phyloP scores from a whole-genome alignment of 345 rosid species.

The Hibiscus mutabilis region DNA sequence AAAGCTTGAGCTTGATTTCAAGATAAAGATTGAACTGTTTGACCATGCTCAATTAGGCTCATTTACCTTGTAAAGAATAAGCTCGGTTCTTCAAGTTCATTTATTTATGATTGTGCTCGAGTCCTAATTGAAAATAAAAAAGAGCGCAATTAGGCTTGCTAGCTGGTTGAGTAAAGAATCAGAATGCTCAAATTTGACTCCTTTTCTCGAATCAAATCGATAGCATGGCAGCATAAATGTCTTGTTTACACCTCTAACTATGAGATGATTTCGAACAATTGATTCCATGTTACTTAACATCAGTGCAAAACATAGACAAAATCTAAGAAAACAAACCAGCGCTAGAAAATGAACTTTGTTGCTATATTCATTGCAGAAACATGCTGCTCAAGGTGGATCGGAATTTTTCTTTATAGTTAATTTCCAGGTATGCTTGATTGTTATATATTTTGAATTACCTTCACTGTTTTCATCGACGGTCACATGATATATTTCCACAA shows the following conservation, averaged over 20 bases:
- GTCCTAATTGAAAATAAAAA: background rate
- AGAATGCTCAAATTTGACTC: background rate
- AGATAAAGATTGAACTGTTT: background rate
- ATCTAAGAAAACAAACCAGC: background rate
- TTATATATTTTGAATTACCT: background rate
- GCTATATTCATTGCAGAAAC: constrained; percentile 31
- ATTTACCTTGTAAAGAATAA: background rate
- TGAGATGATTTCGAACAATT: background rate
- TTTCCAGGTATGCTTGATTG: constrained; percentile 45
- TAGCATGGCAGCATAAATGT: background rate
- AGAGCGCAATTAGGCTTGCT: background rate
- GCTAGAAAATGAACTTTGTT: background rate
- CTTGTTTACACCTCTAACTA: background rate
- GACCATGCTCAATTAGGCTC: background rate
- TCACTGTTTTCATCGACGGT: background rate
- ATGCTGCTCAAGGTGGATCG: constrained; percentile 44
- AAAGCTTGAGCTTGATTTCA: background rate
- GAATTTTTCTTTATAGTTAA: constrained; percentile 86
- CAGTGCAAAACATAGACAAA: background rate
- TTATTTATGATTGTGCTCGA: background rate
- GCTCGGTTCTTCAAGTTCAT: background rate
- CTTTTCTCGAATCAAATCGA: background rate
- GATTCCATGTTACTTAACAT: background rate
- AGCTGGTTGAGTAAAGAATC: background rate
- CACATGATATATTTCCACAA: background rate